phyloP scores from a whole-genome alignment of 2,329 filamentous ascomycete genomes.

The Juglanconis sp. region DNA sequence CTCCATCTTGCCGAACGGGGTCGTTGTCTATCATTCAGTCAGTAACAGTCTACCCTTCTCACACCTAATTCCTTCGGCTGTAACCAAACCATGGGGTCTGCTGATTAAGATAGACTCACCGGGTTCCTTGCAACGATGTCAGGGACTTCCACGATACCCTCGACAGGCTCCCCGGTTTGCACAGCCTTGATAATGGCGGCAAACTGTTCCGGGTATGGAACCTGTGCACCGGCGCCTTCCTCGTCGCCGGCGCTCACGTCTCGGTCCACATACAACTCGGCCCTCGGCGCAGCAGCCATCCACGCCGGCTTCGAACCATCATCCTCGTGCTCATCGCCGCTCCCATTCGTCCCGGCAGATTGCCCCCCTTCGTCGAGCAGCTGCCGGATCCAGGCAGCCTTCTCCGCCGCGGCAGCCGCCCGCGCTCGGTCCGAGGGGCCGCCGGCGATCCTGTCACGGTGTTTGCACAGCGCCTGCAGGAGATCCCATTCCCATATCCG shows the following conservation, averaged over 20 bases:
- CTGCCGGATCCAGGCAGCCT: slow-evolving; percentile 9
- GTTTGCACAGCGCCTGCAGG: slow-evolving; percentile 17
- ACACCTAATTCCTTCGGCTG: neutral
- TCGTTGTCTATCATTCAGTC: slow-evolving; percentile 36
- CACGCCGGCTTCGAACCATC: slow-evolving; percentile 31
- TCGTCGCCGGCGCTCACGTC: slow-evolving; percentile 22
- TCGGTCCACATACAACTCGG: slow-evolving; percentile 44
- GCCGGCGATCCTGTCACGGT: slow-evolving; percentile 21
- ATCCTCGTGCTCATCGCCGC: slow-evolving; percentile 2
- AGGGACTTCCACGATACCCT: slow-evolving; percentile 84
- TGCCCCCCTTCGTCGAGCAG: neutral
- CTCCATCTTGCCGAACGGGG: slow-evolving; percentile 44
- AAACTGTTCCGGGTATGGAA: slow-evolving; percentile 75
- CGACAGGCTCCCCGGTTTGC: slow-evolving; percentile 75
- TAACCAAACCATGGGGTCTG: neutral
- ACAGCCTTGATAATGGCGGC: slow-evolving; percentile 83
- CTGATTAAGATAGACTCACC: slow-evolving; percentile 39
- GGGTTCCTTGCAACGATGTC: slow-evolving; percentile 72
- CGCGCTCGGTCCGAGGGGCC: neutral
- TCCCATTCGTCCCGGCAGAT: neutral
- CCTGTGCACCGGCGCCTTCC: slow-evolving; percentile 19
- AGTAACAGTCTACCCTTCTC: neutral
- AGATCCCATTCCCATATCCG: slow-evolving; percentile 19
- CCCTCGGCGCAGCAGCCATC: slow-evolving; percentile 49
- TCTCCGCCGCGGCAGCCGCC: slow-evolving; percentile 9